Base-by-base conservation (phyloP, 345 rosid genomes). In the Clausena lansium region DNA sequence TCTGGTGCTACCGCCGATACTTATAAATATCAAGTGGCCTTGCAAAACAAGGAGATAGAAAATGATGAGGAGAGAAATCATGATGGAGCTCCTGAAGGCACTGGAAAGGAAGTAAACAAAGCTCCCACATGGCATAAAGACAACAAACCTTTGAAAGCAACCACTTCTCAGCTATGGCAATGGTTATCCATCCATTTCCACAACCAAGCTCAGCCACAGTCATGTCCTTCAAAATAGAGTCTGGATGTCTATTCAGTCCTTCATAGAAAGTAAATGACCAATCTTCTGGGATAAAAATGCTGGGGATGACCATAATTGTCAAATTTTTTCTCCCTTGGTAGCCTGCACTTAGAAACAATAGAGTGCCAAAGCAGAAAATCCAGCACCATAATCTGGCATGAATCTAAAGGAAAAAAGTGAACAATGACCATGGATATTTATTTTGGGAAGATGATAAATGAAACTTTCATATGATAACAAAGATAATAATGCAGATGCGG, bases 301-400 rank as follows among this genome's bases (percentile, higher is more conserved):
- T n/a, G n/a, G n/a, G n/a, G n/a, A n/a, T n/a, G n/a, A n/a, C n/a
- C n/a, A n/a, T n/a, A n/a, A n/a, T n/a, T n/a, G n/a, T n/a, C n/a
- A n/a, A n/a, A n/a, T n/a, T n/a, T n/a, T n/a, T n/a, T n/a, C 98
- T 84, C 61, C 91, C 84, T 75, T 76, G 88, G 78, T 82, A 87
- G 68, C 93, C 99, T 92, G 86, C 58, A 82, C 61, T 60, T 47
- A 41, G 64, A 62, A 70, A 78, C 50, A 79, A 52, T 52, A 72
- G 28, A 39, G 76, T 33, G 50, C 73, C 67, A 75, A 69, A 75
- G 73, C 20, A 32, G 47, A 58, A 67, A 63, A 71, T 47, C 59
- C 35, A 19, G 27, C 28, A 35, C 27, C 71, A 38, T 67, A 24
- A 73, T 65, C 59, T 25, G 17, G 11, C 67, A 39, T n/a, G 54